These are phyloP conservation scores for Fistulifera pelliculosa DNA, from an alignment of 108 stramenopile species.

Conservation along the genomic window DNA sequence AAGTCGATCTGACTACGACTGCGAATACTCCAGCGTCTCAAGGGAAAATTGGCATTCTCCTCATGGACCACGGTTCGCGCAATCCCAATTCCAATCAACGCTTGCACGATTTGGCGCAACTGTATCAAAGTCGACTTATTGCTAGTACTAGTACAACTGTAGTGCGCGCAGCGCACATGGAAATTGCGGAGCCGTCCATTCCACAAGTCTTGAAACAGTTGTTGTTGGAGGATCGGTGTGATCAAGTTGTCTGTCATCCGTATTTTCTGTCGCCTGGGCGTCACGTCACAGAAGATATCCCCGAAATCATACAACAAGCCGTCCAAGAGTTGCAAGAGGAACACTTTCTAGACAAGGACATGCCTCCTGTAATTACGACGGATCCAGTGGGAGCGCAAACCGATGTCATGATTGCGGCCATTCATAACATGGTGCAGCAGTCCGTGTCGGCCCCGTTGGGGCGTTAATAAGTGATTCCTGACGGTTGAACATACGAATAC, in stretches of 20 bases:
- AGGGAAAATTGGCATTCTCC: conserved; percentile 65
- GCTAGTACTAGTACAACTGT: conserved; percentile 16
- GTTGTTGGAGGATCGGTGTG: conserved; percentile 23
- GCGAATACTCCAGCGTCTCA: too few relatives aligned
- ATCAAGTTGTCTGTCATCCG: conserved; percentile 81
- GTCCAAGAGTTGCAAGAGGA: conserved; percentile 19
- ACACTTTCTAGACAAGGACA: conserved; percentile 6
- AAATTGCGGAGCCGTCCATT: conserved; percentile 80
- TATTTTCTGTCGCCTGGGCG: conserved; percentile 86
- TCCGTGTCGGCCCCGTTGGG: background rate
- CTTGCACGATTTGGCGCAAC: conserved; percentile 53
- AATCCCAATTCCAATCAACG: conserved; percentile 65
- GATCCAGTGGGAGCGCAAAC: conserved; percentile 43
- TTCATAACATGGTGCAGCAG: conserved; percentile 28
- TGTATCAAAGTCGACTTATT: conserved; percentile 44
- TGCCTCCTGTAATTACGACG: conserved; percentile 37
- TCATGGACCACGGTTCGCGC: conserved; percentile 89
- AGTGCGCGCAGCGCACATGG: conserved; percentile 88
- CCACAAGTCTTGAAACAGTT: conserved; percentile 52
- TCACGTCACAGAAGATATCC: conserved; percentile 84
- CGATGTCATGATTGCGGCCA: conserved; percentile 40
- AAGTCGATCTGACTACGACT: background rate
- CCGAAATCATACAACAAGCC: conserved; percentile 66
- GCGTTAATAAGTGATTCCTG: too few relatives aligned
- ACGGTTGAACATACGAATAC: too few relatives aligned